Conservation (phyloP, 441 rosid genomes). For the Brassica balearica region DNA sequence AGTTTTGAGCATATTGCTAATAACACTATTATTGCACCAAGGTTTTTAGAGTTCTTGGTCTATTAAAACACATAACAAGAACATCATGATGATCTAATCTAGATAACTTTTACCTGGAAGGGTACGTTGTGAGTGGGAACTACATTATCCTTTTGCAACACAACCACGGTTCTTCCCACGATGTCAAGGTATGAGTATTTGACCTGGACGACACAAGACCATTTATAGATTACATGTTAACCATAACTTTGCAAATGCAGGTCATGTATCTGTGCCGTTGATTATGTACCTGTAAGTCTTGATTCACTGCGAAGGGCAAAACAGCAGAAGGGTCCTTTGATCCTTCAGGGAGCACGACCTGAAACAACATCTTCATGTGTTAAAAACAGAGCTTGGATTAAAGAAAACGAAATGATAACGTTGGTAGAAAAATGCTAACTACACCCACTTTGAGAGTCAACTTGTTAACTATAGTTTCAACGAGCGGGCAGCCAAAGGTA, state of each 20-base stretch:
- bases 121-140: conserved; percentile 80
- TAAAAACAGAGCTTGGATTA: neutral
- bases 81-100: neutral
- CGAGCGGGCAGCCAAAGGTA: conserved; percentile 93
- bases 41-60: neutral
- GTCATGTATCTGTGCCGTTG: conserved; percentile 17
- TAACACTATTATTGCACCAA: neutral
- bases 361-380: conserved; percentile 42
- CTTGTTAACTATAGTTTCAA: conserved; percentile 88
- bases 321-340: conserved; percentile 85
- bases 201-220: conserved; percentile 54
- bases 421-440: conserved; percentile 13
- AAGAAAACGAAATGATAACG: conserved; percentile 5
- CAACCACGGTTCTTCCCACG: conserved; percentile 94
- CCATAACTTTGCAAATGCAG: neutral
- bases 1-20: neutral
- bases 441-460: conserved; percentile 79
- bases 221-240: conserved; percentile 6
- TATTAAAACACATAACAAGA: neutral
- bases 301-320: conserved; percentile 81
- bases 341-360: conserved; percentile 98
- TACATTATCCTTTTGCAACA: conserved; percentile 85
- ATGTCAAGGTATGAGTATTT: conserved; percentile 98
- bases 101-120: conserved; percentile 77
- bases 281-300: conserved; percentile 71